Evolutionary conservation across 2,329 filamentous ascomycete genomes (phyloP).

Genomic region (Coniochaeta ligniaria): DNA sequence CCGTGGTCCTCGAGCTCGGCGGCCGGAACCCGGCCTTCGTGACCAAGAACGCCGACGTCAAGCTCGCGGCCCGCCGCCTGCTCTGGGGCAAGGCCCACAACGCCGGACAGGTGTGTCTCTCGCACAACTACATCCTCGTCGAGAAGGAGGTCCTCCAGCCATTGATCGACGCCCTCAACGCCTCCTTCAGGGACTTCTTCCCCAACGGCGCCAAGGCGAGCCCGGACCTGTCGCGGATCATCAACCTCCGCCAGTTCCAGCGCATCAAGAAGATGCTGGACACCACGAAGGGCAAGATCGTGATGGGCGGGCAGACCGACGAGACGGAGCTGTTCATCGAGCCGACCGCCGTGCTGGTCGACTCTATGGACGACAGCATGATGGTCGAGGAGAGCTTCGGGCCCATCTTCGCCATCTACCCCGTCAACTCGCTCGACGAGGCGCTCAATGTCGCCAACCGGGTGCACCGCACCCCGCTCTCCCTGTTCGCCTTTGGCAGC

Average conservation of each 20-base stretch:
- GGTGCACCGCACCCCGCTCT: constrained; percentile 76
- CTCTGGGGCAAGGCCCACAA: constrained; percentile 86
- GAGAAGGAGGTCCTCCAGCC: constrained; percentile 65
- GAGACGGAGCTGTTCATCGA: constrained; percentile 77
- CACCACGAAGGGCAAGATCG: constrained; percentile 70
- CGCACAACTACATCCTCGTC: constrained; percentile 85
- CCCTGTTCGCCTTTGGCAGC: constrained; percentile 78
- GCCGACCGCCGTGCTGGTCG: constrained; percentile 83
- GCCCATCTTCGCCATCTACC: constrained; percentile 78
- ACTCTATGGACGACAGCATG: constrained; percentile 67
- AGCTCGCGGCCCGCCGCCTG: constrained; percentile 74
- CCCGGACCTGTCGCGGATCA: constrained; percentile 70
- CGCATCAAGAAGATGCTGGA: constrained; percentile 92
- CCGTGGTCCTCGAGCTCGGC: constrained; percentile 82
- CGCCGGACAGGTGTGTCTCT: constrained; percentile 86
- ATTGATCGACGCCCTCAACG: constrained; percentile 70
- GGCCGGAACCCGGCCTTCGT: constrained; percentile 89
- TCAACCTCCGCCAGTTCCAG: constrained; percentile 72
- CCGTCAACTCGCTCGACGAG: constrained; percentile 73
- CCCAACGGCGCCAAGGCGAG: constrained; percentile 75
- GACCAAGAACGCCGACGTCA: constrained; percentile 73
- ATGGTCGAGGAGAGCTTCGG: constrained; percentile 85
- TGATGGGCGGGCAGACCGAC: constrained; percentile 81
- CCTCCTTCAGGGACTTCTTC: constrained; percentile 68
- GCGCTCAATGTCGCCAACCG: constrained; percentile 76